Evolutionary conservation across 768 basidiomycete genomes (phyloP), one percentile per base, ranked within the genome.

Genomic region (Sarcodon aspratus): DNA sequence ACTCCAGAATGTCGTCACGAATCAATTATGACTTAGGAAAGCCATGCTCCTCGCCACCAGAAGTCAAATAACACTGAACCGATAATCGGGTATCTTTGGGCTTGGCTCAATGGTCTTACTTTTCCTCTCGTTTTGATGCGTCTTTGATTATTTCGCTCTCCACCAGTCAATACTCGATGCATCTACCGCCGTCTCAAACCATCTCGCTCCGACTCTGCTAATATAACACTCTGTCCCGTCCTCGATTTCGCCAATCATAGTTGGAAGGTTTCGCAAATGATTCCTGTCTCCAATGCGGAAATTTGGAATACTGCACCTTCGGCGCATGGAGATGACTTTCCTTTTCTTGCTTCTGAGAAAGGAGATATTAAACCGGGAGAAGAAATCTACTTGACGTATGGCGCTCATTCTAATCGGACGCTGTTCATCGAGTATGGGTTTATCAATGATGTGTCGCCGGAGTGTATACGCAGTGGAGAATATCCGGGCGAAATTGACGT

Each of bases 401-500:
- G 92, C 0, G 60, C 67, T 6, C 93, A 95, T 63, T 66, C 80
- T 21, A 94, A 92, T 54, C 71, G 75, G 37, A 82, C 75, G 3
- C 62, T 97, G 18, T 85, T 93, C 59, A 72, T 80, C 17, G 95
- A 98, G 61, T 98, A 98, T 63, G 95, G 94, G 0, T 98, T 98
- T 61, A 74, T 85, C 33, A 72, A 74, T 54, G 31, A 53, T 12
- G 55, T 68, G 12, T 54, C 62, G 8, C 48, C 60, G 9, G 61
- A 66, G 9, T 61, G 51, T 8, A 43, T 64, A 21, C 44, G 48
- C 15, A 52, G 52, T 11, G 66, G 67, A 17, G 53, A 53, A 9
- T 59, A 65, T 32, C 56, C 64, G 6, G 77, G 76, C 12, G 82
- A 89, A 54, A 71, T 88, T 12, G 76, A 84, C 48, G 65, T 94